Base-by-base conservation (phyloP, 371 early-diverging fungal genomes). In the Encephalitozoon intestinalis region DNA sequence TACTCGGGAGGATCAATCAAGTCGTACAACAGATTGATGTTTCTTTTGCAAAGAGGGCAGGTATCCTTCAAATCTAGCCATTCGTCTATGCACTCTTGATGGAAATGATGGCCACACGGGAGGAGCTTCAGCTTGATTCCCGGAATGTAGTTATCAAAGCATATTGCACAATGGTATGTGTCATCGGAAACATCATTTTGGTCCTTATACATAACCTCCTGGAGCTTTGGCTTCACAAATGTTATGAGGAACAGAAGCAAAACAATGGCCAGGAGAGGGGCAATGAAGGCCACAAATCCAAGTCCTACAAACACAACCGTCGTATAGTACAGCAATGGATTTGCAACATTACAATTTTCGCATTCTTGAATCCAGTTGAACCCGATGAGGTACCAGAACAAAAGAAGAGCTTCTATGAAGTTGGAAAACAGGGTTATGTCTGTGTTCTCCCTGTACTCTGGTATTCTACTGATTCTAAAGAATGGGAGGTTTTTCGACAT, bases 41-140 rank as follows among this genome's bases (percentile, higher is more conserved):
- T 82, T 52, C 80, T 82, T 67, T 82, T 86, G 70, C 86, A 86
- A 12, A 85, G 46, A 21, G 86, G 86, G 64, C 86, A 86, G 15
- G 84, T 70, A 68, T 86, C 85, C 41, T 82, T 84, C 9, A 84
- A 50, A 63, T 80, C 76, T 71, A 86, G 82, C 86, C 86, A 86
- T 54, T 84, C 84, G 70, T 86, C 86, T 44, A 86, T 83, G 72
- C 86, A 86, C 8, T 73, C 71, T 53, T 46, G 63, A 68, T 86
- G 86, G 73, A 85, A 86, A 72, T 85, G 84, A 70, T 86, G 86
- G 30, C 79, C 79, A 67, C 86, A 86, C 1, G 85, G 85, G 11
- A 86, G 79, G 30, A 79, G 65, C 73, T 84, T 83, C 18, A 86
- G 71, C 37, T 78, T 41, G 39, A 67, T 81, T 28, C 81, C 80